Base-by-base conservation (phyloP, 768 basidiomycete species). In the Boletus huronensis region DNA sequence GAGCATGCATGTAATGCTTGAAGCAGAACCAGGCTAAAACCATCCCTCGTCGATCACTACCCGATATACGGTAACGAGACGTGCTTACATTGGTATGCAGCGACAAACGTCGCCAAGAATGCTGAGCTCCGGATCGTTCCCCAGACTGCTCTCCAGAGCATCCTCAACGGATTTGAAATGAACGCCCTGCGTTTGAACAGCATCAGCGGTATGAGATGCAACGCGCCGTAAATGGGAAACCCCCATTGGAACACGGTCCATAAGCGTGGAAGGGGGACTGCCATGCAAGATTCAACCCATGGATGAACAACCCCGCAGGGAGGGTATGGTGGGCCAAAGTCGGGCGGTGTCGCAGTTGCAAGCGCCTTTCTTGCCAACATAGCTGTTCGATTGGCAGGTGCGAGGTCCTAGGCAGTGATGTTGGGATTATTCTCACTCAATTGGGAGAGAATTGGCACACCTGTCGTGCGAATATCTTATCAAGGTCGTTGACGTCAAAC, bases 121-220 rank as follows among this genome's bases (percentile, higher is more conserved):
- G 92, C 84, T 1, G 88, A 90, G 64, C 91, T 94, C 39, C 94
- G 77, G 58, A 83, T 69, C 23, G 91, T 93, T 8, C 93, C 93
- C 66, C 82, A 70, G 0, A 79, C 74, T 0, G 89, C 84, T 54
- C 77, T 81, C 9, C 83, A 65, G 1, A 93, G 70, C 73, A 94
- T 85, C 39, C 73, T 75, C 21, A 77, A 68, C 0, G 94, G 94
- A 61, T 85, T 81, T 40, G 79, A 75, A 46, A 79, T 63, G 67
- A 96, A 89, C 0, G 75, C 71, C 25, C 79, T 77, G 36, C 87
- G 77, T 62, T 91, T 90, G 71, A 98, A 92, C 5, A 97, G 74
- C 11, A 98, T 73, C 44, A 87, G 79, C 1, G 96, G 95, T 28
- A 97, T 82, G 55, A 97, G 80, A 69, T 98, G 96, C 31, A 98